Conservation (phyloP, 805 yeast species). For the Komagataella pseudopastoris region DNA sequence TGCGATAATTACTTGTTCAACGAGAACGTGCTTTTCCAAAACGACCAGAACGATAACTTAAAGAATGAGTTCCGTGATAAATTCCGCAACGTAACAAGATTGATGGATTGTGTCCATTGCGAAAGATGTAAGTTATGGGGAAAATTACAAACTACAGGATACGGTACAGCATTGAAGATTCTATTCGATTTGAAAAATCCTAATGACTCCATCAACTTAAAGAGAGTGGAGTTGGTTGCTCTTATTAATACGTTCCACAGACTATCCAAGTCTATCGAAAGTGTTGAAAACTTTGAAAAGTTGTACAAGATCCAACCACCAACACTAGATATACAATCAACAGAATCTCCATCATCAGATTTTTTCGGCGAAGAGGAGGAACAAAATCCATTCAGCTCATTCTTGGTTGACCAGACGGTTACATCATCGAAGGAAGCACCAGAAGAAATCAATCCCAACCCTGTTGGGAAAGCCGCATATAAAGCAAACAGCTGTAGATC, state of each 20-base stretch:
- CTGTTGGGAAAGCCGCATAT: background rate
- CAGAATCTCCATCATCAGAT: background rate
- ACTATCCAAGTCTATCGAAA: constrained; percentile 68
- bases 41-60: constrained; percentile 33
- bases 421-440: background rate
- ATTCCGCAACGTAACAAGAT: constrained; percentile 78
- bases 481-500: background rate
- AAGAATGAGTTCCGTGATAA: constrained; percentile 80
- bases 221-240: constrained; percentile 75
- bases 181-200: constrained; percentile 62
- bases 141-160: constrained; percentile 91
- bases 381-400: background rate
- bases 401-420: background rate
- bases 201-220: constrained; percentile 33
- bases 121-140: constrained; percentile 98
- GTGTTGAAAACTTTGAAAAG: constrained; percentile 58
- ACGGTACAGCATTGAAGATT: constrained; percentile 90
- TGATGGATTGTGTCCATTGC: constrained; percentile 98
- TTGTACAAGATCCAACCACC: constrained; percentile 23
- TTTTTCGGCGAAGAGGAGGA: background rate
- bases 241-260: constrained; percentile 88
- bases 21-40: constrained; percentile 31
- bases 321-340: background rate
- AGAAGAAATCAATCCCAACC: background rate
- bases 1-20: constrained; percentile 22